Evolutionary conservation across 2,329 filamentous ascomycete genomes (phyloP).

Genomic region (Monascus ruber): DNA sequence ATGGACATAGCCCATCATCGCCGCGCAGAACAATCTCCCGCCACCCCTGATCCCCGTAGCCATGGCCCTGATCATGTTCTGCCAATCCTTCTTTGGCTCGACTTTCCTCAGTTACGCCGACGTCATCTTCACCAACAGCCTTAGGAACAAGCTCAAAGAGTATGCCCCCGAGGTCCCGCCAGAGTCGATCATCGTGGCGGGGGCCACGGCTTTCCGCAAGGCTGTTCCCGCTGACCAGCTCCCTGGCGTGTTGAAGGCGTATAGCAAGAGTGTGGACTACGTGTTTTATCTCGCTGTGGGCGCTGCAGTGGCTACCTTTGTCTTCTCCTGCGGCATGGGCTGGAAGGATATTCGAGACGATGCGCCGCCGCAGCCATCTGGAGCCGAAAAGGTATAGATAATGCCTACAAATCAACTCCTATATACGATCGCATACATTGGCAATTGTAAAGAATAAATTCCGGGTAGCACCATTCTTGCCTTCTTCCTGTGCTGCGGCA

Average conservation of each 20-base stretch:
- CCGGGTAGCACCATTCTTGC: too few species aligned
- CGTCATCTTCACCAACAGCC: slow-evolving; percentile 36
- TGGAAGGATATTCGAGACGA: slow-evolving; percentile 15
- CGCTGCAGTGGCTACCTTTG: slow-evolving; percentile 6
- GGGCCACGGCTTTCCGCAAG: slow-evolving; percentile 32
- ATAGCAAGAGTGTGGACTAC: slow-evolving; percentile 13
- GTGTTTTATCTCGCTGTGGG: slow-evolving; percentile 15
- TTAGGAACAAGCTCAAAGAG: slow-evolving; percentile 21
- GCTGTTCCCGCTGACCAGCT: slow-evolving; percentile 19
- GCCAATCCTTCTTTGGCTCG: slow-evolving; percentile 31
- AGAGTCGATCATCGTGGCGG: slow-evolving; percentile 26
- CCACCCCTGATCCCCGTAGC: slow-evolving; percentile 27
- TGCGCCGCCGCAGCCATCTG: background rate
- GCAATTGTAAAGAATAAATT: too few species aligned
- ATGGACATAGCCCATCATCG: slow-evolving; percentile 25
- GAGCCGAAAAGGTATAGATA: too few species aligned
- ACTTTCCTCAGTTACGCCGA: slow-evolving; percentile 44
- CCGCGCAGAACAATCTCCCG: slow-evolving; percentile 27
- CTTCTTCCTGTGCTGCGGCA: too few species aligned
- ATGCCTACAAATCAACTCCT: too few species aligned
- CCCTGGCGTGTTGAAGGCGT: slow-evolving; percentile 20
- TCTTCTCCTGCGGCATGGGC: slow-evolving; percentile 14
- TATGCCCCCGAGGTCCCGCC: slow-evolving; percentile 26
- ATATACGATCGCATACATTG: too few species aligned
- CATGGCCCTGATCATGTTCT: slow-evolving; percentile 31